phyloP scores from a whole-genome alignment of 139 green algal species.

The Chlorella ohadii region DNA sequence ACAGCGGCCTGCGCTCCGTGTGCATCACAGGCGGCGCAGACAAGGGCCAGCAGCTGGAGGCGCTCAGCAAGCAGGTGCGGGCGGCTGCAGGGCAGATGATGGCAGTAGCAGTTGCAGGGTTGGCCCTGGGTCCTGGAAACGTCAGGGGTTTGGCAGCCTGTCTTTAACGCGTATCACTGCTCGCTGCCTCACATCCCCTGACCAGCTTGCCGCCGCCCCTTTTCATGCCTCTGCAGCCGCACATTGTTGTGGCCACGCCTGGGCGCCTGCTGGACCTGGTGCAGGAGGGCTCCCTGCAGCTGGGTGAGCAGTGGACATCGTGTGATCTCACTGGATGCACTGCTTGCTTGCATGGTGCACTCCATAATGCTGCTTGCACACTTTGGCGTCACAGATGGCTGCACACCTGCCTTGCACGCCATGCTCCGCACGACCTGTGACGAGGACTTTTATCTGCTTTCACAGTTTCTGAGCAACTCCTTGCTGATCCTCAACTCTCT shows the following conservation, averaged over 20 bases:
- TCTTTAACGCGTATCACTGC: too few relatives aligned
- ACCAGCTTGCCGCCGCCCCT: neutral
- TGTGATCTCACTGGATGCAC: too few relatives aligned
- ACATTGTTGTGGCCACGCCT: constrained; percentile 85
- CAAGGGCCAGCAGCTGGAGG: constrained; percentile 66
- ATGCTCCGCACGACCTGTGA: constrained; percentile 23
- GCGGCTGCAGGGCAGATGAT: neutral
- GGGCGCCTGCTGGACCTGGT: constrained; percentile 86
- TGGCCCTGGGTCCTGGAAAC: too few relatives aligned
- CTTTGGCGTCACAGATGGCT: neutral
- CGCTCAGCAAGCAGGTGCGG: constrained; percentile 10
- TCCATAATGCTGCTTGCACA: too few relatives aligned
- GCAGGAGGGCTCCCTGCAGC: constrained; percentile 53
- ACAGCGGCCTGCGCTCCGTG: constrained; percentile 45
- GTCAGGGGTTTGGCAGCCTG: too few relatives aligned
- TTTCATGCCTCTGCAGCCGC: constrained; percentile 34
- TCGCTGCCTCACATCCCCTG: neutral
- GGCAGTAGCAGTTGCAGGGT: neutral
- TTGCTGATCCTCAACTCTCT: constrained; percentile 32
- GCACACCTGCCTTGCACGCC: neutral
- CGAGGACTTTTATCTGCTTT: constrained; percentile 58
- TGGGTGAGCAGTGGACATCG: constrained; percentile 42
- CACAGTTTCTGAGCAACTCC: constrained; percentile 66
- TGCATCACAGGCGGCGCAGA: constrained; percentile 76
- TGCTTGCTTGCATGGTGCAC: too few relatives aligned